These are phyloP conservation scores for Alternaria metachromatica DNA, from an alignment of 2,329 filamentous ascomycete species.

Conservation along the genomic window DNA sequence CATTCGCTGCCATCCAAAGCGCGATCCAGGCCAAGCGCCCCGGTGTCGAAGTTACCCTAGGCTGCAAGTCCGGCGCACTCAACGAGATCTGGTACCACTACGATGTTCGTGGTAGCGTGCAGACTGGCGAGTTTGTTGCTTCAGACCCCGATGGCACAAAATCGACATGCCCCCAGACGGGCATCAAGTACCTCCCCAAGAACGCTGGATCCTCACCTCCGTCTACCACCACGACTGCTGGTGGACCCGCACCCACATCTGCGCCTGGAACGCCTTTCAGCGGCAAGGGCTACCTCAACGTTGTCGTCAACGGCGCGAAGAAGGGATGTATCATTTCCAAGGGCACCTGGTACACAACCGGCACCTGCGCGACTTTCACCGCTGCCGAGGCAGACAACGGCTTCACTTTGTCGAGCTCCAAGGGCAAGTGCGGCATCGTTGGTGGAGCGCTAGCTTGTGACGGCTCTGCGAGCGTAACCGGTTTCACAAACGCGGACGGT, in stretches of 20 bases:
- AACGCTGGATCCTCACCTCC: slow-evolving; percentile 36
- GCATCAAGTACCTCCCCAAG: slow-evolving; percentile 72
- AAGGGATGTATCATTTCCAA: slow-evolving; percentile 71
- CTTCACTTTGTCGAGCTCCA: slow-evolving; percentile 43
- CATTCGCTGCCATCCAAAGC: slow-evolving; percentile 62
- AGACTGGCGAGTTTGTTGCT: slow-evolving; percentile 67
- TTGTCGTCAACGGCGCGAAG: slow-evolving; percentile 56
- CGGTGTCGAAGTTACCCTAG: slow-evolving; percentile 65
- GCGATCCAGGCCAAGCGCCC: slow-evolving; percentile 63
- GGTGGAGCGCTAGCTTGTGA: slow-evolving; percentile 63
- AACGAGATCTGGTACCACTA: slow-evolving; percentile 69
- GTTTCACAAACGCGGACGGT: slow-evolving; percentile 49
- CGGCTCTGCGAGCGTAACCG: slow-evolving; percentile 52
- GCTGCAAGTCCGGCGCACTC: slow-evolving; percentile 58
- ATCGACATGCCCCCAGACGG: slow-evolving; percentile 67
- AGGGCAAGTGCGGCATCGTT: slow-evolving; percentile 61
- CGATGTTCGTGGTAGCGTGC: slow-evolving; percentile 65
- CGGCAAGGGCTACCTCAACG: slow-evolving; percentile 68
- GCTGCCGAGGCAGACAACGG: slow-evolving; percentile 51
- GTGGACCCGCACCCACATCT: slow-evolving; percentile 34
- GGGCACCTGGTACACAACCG: slow-evolving; percentile 71
- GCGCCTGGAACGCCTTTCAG: slow-evolving; percentile 56
- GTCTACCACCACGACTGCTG: slow-evolving; percentile 36
- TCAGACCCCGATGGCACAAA: slow-evolving; percentile 63
- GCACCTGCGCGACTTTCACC: slow-evolving; percentile 71